Evolutionary conservation across 352 stramenopile genomes (phyloP).

Genomic region (Globisporangium lucens): DNA sequence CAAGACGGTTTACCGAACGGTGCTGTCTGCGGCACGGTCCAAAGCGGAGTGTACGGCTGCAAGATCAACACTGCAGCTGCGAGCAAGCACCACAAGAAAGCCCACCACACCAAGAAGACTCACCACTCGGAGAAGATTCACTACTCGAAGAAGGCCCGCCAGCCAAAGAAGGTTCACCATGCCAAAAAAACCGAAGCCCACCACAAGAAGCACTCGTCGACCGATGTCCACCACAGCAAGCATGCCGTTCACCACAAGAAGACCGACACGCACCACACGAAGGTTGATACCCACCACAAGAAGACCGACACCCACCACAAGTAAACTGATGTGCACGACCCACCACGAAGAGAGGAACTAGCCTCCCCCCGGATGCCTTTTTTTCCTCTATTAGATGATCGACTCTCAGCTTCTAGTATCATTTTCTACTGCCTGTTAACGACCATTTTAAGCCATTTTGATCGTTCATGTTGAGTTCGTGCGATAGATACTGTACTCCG

Average conservation of each 20-base stretch:
- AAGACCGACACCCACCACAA: background rate
- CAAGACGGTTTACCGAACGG: conserved; percentile 1
- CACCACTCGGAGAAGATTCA: conserved; percentile 14
- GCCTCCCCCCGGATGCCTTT: too few species aligned
- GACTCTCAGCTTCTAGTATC: too few species aligned
- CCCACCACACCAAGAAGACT: conserved; percentile 17
- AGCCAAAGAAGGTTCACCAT: background rate
- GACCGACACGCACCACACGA: background rate
- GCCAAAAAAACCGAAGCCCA: background rate
- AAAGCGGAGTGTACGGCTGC: conserved; percentile 30
- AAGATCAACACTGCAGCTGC: conserved; percentile 1
- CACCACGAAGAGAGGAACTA: too few species aligned
- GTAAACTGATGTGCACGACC: too few species aligned
- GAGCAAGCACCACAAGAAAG: conserved; percentile 1
- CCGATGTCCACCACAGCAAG: too few species aligned
- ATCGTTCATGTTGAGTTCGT: too few species aligned
- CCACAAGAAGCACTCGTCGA: background rate
- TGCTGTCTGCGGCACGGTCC: conserved; percentile 22
- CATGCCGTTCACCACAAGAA: too few species aligned
- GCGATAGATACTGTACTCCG: too few species aligned
- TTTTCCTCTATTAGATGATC: too few species aligned
- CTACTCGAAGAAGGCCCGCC: too few species aligned
- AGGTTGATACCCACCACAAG: background rate
- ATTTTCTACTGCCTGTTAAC: too few species aligned
- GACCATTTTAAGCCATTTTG: too few species aligned